phyloP scores from a whole-genome alignment of 805 yeast genomes.

The Kregervanrija delftensis region DNA sequence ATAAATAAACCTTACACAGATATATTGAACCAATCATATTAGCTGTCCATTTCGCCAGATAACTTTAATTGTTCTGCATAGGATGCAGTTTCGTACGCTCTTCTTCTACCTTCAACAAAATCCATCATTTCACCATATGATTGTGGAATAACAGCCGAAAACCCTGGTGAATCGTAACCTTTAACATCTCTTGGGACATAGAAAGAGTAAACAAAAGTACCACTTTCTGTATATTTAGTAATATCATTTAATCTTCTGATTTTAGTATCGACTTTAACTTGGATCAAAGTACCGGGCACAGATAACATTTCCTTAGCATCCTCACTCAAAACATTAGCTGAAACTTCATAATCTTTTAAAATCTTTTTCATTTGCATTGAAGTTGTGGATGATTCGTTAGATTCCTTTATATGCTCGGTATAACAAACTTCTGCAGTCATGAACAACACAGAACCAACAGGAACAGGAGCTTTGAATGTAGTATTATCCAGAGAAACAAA shows the following conservation, averaged over 20 bases:
- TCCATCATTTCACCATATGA: slow-evolving; percentile 90
- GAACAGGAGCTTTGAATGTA: slow-evolving; percentile 90
- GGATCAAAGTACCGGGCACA: slow-evolving; percentile 78
- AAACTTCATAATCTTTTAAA: slow-evolving; percentile 43
- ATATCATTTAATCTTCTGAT: slow-evolving; percentile 56
- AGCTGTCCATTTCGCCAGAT: slow-evolving; percentile 11
- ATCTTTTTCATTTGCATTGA: slow-evolving; percentile 16
- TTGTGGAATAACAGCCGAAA: slow-evolving; percentile 74
- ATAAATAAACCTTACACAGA: no score
- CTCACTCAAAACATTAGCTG: slow-evolving; percentile 47
- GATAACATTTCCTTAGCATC: slow-evolving; percentile 54
- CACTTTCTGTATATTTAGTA: slow-evolving; percentile 61
- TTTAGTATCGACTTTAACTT: slow-evolving; percentile 79
- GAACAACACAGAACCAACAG: slow-evolving; percentile 85
- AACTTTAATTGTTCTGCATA: slow-evolving; percentile 44
- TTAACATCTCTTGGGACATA: slow-evolving; percentile 61
- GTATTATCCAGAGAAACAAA: slow-evolving; percentile 87
- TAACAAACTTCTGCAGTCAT: slow-evolving; percentile 79
- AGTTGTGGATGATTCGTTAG: slow-evolving; percentile 21
- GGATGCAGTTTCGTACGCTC: slow-evolving; percentile 75
- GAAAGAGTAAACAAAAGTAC: slow-evolving; percentile 86
- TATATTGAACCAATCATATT: no score
- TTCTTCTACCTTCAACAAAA: slow-evolving; percentile 86
- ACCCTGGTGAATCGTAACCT: slow-evolving; percentile 43
- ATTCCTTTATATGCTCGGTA: slow-evolving; percentile 66